A percentile compares a stretch with the other conserved stretches of the same genome.
phyloP scores from a whole-genome alignment of 2,329 filamentous ascomycete species.

The Ophiostoma himal-ulmi region DNA sequence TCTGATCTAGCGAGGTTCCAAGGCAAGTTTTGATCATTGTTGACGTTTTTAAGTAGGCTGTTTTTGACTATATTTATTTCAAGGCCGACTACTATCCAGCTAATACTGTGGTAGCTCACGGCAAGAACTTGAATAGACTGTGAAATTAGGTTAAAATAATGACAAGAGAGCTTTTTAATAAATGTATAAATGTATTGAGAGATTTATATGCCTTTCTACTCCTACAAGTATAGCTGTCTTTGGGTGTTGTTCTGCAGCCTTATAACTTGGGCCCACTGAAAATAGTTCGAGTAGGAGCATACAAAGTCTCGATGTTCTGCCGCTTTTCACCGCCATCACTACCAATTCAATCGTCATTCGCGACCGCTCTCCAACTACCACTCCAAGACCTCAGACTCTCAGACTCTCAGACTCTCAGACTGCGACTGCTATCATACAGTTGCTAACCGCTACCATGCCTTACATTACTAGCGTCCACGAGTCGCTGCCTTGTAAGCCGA shows the following conservation, averaged over 20 bases:
- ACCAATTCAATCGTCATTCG: slow-evolving; percentile 9
- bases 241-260: neutral
- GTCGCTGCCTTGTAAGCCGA: slow-evolving; percentile 68
- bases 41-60: too few relatives aligned
- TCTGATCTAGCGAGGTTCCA: too few relatives aligned
- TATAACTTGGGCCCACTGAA: neutral
- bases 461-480: slow-evolving; percentile 67
- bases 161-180: too few relatives aligned
- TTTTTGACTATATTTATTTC: too few relatives aligned
- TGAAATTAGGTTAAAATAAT: too few relatives aligned
- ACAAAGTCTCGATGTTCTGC: neutral
- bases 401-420: neutral
- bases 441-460: slow-evolving; percentile 47
- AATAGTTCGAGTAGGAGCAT: neutral
- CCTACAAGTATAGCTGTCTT: too few relatives aligned
- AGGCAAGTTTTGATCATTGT: too few relatives aligned
- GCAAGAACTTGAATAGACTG: too few relatives aligned
- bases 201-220: too few relatives aligned
- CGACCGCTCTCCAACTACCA: neutral
- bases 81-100: too few relatives aligned
- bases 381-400: neutral
- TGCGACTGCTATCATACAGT: neutral
- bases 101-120: too few relatives aligned
- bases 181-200: too few relatives aligned
- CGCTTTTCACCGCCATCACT: slow-evolving; percentile 1